Base-by-base conservation (phyloP, 1,139 yeast species). In the Candida sp. region DNA sequence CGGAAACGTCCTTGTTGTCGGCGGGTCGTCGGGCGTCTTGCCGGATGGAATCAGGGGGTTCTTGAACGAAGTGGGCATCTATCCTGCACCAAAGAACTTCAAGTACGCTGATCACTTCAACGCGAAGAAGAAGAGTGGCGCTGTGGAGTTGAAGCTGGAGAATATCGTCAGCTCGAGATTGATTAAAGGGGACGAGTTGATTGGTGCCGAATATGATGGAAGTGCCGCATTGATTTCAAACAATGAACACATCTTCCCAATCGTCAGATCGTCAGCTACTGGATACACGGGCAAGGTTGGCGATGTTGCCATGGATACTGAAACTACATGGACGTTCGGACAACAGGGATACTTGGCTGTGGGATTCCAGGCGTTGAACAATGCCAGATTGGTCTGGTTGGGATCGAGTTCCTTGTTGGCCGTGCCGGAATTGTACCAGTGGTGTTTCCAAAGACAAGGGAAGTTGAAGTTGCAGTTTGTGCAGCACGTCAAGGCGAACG, bases 331-430 rank as follows among this genome's bases (percentile, higher is more conserved):
- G 97, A 86, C 90, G 8, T 75, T 86, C 45, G 99, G 99, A 28
- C 77, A 84, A 47, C 96, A 93, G 70, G 91, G 91, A 11, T 85
- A 77, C 65, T 66, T 90, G 50, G 83, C 86, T 26, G 96, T 86
- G n/a, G 96, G 86, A 1, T 81, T 91, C 63, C 99, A 96, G 74
- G 89, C 88, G 42, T 76, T 86, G 54, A 81, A 83, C 66, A 91
- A 90, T 63, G 90, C 96, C 3, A 85, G 99, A 61, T 78, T 86
- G 44, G 68, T 82, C 11, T 92, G 98, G 97, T 62, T 88, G 12
- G 99, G 98, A 22, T 79, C 89, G 42, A 72, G 71, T 12, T 76
- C 78, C 9, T 71, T 88, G 45, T 71, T 92, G 47, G 72, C 73
- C n/a, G 70, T 73, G 33, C 86, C 84, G 49, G 45, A 58, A 4